Percentiles rank a stretch among this genome's conserved stretches.
These are phyloP conservation scores for Xylariales sp. DNA, from an alignment of 2,329 filamentous ascomycete genomes.

Conservation along the genomic window DNA sequence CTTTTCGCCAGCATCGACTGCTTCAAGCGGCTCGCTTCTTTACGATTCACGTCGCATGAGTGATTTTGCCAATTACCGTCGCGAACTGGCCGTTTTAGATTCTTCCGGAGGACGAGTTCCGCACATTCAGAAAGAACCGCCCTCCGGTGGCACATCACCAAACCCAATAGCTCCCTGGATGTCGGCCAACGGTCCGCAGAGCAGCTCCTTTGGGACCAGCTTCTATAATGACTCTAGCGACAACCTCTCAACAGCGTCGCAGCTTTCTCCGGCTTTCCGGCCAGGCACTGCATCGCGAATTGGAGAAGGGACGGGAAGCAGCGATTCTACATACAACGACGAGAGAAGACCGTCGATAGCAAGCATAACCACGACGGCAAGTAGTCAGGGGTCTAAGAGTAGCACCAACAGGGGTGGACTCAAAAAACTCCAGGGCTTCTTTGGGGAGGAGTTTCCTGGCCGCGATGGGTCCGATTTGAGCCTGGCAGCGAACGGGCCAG, in stretches of 20 bases:
- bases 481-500: constrained; percentile 43
- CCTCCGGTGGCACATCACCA: constrained; percentile 49
- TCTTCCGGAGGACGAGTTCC: constrained; percentile 52
- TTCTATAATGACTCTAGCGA: constrained; percentile 77
- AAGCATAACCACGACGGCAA: constrained; percentile 79
- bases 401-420: constrained; percentile 67
- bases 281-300: constrained; percentile 35
- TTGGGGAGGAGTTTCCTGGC: constrained; percentile 81
- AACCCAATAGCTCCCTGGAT: constrained; percentile 56
- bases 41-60: constrained; percentile 51
- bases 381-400: constrained; percentile 77
- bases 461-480: constrained; percentile 71
- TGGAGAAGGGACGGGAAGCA: constrained; percentile 35
- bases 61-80: constrained; percentile 66
- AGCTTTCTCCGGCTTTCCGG: constrained; percentile 67
- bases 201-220: constrained; percentile 42
- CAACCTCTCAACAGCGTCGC: constrained; percentile 56
- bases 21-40: constrained; percentile 43
- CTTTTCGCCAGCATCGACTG: constrained; percentile 35
- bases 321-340: constrained; percentile 62
- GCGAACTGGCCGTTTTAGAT: constrained; percentile 66
- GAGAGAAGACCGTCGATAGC: constrained; percentile 82
- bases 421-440: constrained; percentile 86
- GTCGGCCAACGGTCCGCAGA: constrained; percentile 37
- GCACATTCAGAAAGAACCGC: constrained; percentile 55